These are phyloP conservation scores for Cephalotrichum gorgonifer DNA, from an alignment of 2,329 filamentous ascomycete species.

Conservation along the genomic window DNA sequence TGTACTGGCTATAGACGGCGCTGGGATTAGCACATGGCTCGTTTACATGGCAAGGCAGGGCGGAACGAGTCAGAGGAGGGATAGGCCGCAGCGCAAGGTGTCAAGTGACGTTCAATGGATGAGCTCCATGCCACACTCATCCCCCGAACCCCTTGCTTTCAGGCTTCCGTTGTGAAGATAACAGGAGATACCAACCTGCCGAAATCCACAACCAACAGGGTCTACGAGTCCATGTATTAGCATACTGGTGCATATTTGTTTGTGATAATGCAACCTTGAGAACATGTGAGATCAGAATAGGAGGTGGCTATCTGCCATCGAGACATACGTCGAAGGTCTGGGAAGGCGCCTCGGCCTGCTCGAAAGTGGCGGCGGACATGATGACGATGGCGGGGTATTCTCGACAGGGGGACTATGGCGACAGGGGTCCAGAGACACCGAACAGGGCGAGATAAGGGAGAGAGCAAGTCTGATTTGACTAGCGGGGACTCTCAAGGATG, in stretches of 20 bases:
- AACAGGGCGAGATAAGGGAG: no score
- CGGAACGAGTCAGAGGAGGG: no score
- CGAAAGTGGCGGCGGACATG: constrained; percentile 2
- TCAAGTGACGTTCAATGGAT: no score
- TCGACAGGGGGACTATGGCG: not conserved
- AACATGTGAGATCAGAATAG: not conserved
- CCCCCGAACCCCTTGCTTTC: not conserved
- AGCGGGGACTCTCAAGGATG: not conserved
- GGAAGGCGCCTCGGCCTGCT: constrained; percentile 21
- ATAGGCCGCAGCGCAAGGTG: no score
- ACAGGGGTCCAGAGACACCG: not conserved
- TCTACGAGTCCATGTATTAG: constrained; percentile 28
- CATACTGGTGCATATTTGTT: not conserved
- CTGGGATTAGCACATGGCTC: not conserved
- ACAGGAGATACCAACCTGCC: constrained; percentile 23
- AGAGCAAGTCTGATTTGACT: no score
- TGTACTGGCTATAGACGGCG: constrained; percentile 40
- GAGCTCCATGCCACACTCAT: not conserved
- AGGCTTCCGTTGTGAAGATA: constrained; percentile 18
- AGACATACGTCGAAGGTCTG: constrained; percentile 24
- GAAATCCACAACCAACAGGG: constrained; percentile 64
- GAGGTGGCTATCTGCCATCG: not conserved
- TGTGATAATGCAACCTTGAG: not conserved
- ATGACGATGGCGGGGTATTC: not conserved
- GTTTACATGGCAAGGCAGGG: no score